Evolutionary conservation across 306 rosid genomes (phyloP), one percentile per base, ranked within the genome.

Genomic region (Sindora glabra): DNA sequence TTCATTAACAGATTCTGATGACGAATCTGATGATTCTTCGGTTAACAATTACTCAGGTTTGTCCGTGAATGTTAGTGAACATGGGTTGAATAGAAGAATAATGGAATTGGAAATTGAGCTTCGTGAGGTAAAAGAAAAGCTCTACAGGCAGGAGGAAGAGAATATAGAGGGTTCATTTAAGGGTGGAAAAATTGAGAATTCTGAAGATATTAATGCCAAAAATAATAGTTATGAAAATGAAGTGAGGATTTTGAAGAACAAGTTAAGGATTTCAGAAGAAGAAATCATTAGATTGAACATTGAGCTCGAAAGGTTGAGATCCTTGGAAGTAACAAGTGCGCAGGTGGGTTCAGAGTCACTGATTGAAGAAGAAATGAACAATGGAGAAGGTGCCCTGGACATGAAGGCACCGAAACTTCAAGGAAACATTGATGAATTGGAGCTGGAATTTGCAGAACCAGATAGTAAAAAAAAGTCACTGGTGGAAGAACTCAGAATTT

Each of bases 1-100:
- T 16, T 69, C 90, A 5, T 67, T 86, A 60, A 86, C 99, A 0
- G 97, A 84, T 63, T 86, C 97, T 12, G 99, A 94, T 54, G 69
- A 78, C 30, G 99, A 89, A 71, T 94, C 99, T 15, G 99, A 94
- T 72, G 90, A 79, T 69, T 89, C 90, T 6, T 94, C 99, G 1
- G 90, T 89, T 50, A 89, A 94, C 71, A 92, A 92, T 65, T 86
- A 92, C 68, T 74, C 89, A 1, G 69, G 58, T 52, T 54, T 75
- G 62, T 74, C 58, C 0, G 79, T 67, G 49, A 81, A 65, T 54
- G 80, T 81, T 33, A 66, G 72, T 50, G 90, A 84, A 56, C 80
- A 68, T 8, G 86, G 67, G 58, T 55, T 72, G 37, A 82, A 65
- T 51, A 83, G 85, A 75, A 92, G 73, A 79, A 80, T 80, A 50